Evolutionary conservation across 2,329 filamentous ascomycete genomes (phyloP).

Genomic region (Paecilomyces variotii): DNA sequence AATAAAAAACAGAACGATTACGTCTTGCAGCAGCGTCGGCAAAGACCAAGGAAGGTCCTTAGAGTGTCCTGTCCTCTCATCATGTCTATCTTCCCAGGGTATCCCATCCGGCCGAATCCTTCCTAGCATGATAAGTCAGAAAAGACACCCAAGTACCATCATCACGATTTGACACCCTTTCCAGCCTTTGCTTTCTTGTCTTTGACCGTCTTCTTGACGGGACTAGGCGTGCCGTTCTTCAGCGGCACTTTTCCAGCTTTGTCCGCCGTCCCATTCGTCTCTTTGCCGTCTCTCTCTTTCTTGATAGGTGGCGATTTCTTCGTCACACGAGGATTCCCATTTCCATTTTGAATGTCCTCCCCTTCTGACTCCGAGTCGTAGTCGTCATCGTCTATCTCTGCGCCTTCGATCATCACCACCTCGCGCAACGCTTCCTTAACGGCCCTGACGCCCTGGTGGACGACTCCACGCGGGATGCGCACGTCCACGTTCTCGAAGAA

Average conservation of each 20-base stretch:
- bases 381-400: constrained; percentile 8
- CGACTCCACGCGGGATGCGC: constrained; percentile 40
- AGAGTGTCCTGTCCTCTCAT: neutral
- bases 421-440: constrained; percentile 46
- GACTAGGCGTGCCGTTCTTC: constrained; percentile 16
- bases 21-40: neutral
- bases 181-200: constrained; percentile 16
- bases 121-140: neutral
- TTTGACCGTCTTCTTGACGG: constrained; percentile 13
- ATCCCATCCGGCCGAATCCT: constrained; percentile 1
- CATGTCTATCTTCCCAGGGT: neutral
- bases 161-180: constrained; percentile 13
- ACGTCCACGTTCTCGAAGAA: constrained; percentile 37
- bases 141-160: neutral
- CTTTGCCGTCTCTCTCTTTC: constrained; percentile 5
- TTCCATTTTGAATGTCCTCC: constrained; percentile 2
- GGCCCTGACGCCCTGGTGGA: constrained; percentile 43
- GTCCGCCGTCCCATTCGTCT: constrained; percentile 8
- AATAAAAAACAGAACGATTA: neutral
- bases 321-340: neutral
- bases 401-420: constrained; percentile 40
- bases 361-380: constrained; percentile 6
- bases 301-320: constrained; percentile 1
- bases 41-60: neutral
- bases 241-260: constrained; percentile 3